Conservation (phyloP, 345 rosid species). For the Leavenworthia alabamica region DNA sequence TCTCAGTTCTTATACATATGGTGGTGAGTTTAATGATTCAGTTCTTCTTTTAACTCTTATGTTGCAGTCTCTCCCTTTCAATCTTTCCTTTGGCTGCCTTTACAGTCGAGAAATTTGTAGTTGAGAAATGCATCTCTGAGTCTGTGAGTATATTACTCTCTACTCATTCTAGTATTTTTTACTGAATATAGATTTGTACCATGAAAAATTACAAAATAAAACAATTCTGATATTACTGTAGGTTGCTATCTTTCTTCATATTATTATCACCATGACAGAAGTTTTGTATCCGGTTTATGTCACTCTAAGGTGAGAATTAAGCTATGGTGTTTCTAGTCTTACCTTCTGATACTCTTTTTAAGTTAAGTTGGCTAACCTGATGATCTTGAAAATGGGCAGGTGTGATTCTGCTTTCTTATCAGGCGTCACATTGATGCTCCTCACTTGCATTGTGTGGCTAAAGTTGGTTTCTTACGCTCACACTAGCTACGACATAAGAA, state of each 20-base stretch:
- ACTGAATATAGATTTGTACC: no score
- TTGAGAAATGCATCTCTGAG: slow-evolving; percentile 46
- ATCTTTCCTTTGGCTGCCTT: slow-evolving; percentile 73
- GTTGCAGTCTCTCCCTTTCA: slow-evolving; percentile 79
- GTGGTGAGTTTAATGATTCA: background rate
- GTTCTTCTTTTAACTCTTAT: background rate
- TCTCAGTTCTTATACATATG: background rate
- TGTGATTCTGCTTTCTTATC: slow-evolving; percentile 85
- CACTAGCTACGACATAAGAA: slow-evolving; percentile 78
- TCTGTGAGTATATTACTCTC: slow-evolving; percentile 44
- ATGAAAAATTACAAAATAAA: no score
- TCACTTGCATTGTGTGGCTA: slow-evolving; percentile 94
- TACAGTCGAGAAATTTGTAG: slow-evolving; percentile 67
- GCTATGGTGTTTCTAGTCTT: slow-evolving; percentile 1
- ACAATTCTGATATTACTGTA: slow-evolving; percentile 36
- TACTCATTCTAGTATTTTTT: background rate
- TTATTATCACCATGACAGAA: slow-evolving; percentile 58
- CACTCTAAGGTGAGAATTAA: slow-evolving; percentile 61
- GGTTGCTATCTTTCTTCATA: slow-evolving; percentile 58
- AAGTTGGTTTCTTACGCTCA: slow-evolving; percentile 94
- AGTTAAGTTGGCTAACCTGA: background rate
- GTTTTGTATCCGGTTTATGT: slow-evolving; percentile 75
- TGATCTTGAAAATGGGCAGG: slow-evolving; percentile 44
- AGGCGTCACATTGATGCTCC: slow-evolving; percentile 83
- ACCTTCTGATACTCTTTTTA: background rate